phyloP scores from a whole-genome alignment of 495 filamentous ascomycete genomes.

The Staphylotrichum tortipilum region DNA sequence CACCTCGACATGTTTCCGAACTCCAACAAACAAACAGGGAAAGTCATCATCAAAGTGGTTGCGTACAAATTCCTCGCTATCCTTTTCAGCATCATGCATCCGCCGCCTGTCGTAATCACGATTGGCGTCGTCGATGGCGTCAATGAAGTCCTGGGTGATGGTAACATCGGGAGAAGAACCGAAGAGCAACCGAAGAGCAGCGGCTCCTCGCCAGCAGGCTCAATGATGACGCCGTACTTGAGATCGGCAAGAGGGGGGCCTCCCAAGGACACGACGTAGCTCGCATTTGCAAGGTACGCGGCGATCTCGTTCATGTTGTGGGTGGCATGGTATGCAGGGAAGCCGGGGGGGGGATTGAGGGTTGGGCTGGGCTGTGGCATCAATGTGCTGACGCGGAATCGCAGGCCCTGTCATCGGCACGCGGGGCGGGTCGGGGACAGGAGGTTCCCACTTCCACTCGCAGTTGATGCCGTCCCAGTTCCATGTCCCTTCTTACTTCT shows the following conservation, averaged over 20 bases:
- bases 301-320: background rate
- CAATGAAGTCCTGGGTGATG: background rate
- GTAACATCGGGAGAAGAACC: background rate
- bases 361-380: background rate
- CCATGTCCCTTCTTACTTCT: no score
- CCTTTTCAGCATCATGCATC: background rate
- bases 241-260: background rate
- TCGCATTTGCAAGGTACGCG: background rate
- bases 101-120: background rate
- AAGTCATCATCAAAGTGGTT: background rate
- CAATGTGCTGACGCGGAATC: no score
- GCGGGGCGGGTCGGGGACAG: no score
- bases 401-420: no score
- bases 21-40: background rate
- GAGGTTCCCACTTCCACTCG: no score
- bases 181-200: background rate
- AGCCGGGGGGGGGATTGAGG: background rate
- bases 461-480: no score
- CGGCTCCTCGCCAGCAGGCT: background rate
- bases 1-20: background rate
- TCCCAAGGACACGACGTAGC: background rate
- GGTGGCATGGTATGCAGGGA: background rate
- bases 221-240: background rate
- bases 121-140: background rate
- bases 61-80: background rate